Evolutionary conservation across 2,329 filamentous ascomycete genomes (phyloP).

Genomic region (Metarhizium anisopliae): DNA sequence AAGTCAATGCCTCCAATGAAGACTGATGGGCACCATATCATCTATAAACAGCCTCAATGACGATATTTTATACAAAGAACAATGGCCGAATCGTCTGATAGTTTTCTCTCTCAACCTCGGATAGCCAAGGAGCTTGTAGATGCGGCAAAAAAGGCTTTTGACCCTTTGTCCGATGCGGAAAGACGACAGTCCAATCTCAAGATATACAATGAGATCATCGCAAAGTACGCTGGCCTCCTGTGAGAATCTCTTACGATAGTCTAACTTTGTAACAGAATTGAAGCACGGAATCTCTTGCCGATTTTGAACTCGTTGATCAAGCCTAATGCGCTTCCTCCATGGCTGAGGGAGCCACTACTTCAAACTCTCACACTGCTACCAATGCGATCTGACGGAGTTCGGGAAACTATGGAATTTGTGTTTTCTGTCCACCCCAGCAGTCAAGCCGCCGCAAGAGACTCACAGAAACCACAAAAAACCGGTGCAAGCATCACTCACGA

Average conservation of each 20-base stretch:
- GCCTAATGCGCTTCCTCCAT: slow-evolving; percentile 47
- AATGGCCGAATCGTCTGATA: slow-evolving; percentile 19
- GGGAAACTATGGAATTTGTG: slow-evolving; percentile 61
- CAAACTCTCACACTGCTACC: slow-evolving; percentile 51
- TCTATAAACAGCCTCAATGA: neutral
- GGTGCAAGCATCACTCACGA: slow-evolving; percentile 60
- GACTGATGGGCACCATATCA: neutral
- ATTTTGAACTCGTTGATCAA: slow-evolving; percentile 56
- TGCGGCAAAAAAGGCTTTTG: slow-evolving; percentile 39
- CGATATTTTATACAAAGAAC: neutral
- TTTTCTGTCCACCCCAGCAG: slow-evolving; percentile 57
- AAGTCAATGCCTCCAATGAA: neutral
- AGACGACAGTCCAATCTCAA: slow-evolving; percentile 24
- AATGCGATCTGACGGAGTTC: slow-evolving; percentile 52
- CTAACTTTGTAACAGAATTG: slow-evolving; percentile 17
- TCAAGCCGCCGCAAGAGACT: slow-evolving; percentile 29
- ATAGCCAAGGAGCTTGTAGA: slow-evolving; percentile 26
- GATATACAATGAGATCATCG: slow-evolving; percentile 38
- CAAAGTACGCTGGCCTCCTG: slow-evolving; percentile 29
- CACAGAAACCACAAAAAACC: slow-evolving; percentile 38
- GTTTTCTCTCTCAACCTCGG: slow-evolving; percentile 15
- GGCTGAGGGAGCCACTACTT: slow-evolving; percentile 50
- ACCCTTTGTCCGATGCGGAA: slow-evolving; percentile 28
- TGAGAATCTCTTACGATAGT: neutral
- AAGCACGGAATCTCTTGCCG: slow-evolving; percentile 46